Conservation (phyloP, 768 basidiomycete genomes). For the Mycena crocata region DNA sequence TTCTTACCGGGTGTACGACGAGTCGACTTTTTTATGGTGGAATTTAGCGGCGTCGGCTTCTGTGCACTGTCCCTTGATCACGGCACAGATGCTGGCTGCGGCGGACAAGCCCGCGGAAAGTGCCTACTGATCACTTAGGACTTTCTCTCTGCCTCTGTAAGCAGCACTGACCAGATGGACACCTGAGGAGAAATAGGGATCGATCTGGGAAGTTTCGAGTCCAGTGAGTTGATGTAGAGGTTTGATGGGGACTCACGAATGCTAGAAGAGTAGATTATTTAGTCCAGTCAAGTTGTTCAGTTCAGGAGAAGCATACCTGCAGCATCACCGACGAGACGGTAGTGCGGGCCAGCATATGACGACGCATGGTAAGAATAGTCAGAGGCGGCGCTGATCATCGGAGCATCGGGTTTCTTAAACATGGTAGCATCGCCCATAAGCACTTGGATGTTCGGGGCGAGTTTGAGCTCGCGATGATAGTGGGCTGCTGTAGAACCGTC, state of each 20-base stretch:
- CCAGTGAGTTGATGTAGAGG: not conserved
- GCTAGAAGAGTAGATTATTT: slow-evolving; percentile 17
- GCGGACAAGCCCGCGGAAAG: slow-evolving; percentile 41
- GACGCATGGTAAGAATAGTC: slow-evolving; percentile 36
- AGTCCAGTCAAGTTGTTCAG: not conserved
- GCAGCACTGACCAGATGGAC: slow-evolving; percentile 16
- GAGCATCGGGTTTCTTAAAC: slow-evolving; percentile 14
- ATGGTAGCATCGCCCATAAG: slow-evolving; percentile 36
- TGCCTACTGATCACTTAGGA: slow-evolving; percentile 32
- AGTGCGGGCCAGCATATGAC: slow-evolving; percentile 33
- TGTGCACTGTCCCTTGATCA: slow-evolving; percentile 31
- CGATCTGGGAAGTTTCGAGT: slow-evolving; percentile 24
- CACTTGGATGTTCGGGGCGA: slow-evolving; percentile 39
- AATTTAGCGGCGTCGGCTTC: slow-evolving; percentile 36
- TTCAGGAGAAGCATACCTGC: slow-evolving; percentile 23
- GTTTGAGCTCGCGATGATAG: slow-evolving; percentile 40
- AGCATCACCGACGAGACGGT: slow-evolving; percentile 39
- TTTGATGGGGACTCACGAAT: not conserved
- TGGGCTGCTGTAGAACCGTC: slow-evolving; percentile 33
- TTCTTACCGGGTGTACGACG: slow-evolving; percentile 37
- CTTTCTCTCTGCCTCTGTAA: too few relatives aligned
- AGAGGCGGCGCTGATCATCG: slow-evolving; percentile 19
- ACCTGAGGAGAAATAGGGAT: slow-evolving; percentile 47
- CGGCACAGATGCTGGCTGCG: slow-evolving; percentile 39
- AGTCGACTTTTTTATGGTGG: slow-evolving; percentile 37